These are phyloP conservation scores for Gentiana macrophylla DNA, from an alignment of 257 asterid species.

Conservation along the genomic window DNA sequence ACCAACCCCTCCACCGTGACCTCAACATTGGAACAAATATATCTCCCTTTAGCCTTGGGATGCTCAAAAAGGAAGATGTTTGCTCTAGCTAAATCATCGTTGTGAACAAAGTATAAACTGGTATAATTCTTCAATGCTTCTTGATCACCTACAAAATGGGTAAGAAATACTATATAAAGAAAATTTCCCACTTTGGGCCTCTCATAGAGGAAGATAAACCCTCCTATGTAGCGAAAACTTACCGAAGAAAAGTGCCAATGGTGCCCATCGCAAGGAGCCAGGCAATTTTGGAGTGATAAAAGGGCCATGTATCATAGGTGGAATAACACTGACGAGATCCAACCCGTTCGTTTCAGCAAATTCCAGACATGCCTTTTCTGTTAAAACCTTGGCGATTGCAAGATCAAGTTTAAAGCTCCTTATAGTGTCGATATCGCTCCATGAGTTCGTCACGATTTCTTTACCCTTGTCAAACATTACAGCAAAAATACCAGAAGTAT, in stretches of 20 bases:
- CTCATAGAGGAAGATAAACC: too few relatives aligned
- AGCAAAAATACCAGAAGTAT: too few relatives aligned
- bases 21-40: slow-evolving; percentile 35
- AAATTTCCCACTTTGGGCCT: too few relatives aligned
- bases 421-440: slow-evolving; percentile 7
- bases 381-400: slow-evolving; percentile 11
- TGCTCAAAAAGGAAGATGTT: slow-evolving; percentile 29
- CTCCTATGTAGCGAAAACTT: neutral
- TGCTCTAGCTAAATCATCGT: slow-evolving; percentile 33
- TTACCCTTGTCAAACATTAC: neutral
- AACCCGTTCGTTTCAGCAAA: slow-evolving; percentile 14
- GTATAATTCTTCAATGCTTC: slow-evolving; percentile 8
- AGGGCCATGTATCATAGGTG: slow-evolving; percentile 8
- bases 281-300: slow-evolving; percentile 8
- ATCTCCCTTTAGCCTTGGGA: slow-evolving; percentile 36
- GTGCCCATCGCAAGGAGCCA: neutral
- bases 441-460: slow-evolving; percentile 2
- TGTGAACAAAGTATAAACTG: slow-evolving; percentile 19
- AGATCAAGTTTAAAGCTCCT: slow-evolving; percentile 13
- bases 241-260: slow-evolving; percentile 7
- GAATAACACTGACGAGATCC: slow-evolving; percentile 11
- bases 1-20: slow-evolving; percentile 17
- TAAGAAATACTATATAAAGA: neutral
- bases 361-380: slow-evolving; percentile 23
- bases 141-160: slow-evolving; percentile 15